Conservation (phyloP, 176 grass and related monocot genomes). For the Poa annua region DNA sequence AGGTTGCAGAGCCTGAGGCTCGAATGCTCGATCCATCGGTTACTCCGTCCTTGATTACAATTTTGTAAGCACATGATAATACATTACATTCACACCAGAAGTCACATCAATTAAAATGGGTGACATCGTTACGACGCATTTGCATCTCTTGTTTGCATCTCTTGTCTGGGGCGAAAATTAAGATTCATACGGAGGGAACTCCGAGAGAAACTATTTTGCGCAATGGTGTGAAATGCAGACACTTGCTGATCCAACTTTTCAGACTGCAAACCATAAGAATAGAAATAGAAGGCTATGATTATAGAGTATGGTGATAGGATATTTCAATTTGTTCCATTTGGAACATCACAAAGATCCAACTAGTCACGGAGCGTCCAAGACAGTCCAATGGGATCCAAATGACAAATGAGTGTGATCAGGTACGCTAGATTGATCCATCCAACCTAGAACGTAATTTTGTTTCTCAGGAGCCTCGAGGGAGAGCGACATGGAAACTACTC, state of each 20-base stretch:
- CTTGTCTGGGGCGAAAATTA: neutral
- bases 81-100: neutral
- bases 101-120: neutral
- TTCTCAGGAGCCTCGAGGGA: too few relatives aligned
- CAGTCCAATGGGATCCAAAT: neutral
- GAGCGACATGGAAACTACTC: too few relatives aligned
- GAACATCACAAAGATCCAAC: slow-evolving; percentile 3
- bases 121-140: neutral
- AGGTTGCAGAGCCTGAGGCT: neutral
- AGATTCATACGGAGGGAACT: neutral
- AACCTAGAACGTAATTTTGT: too few relatives aligned
- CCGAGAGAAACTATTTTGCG: neutral
- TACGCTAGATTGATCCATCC: too few relatives aligned
- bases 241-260: neutral
- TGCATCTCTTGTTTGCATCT: too few relatives aligned
- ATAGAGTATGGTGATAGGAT: neutral
- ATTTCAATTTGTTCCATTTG: neutral
- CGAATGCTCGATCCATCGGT: neutral
- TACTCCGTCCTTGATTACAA: neutral
- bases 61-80: neutral
- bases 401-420: too few relatives aligned
- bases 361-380: slow-evolving; percentile 6
- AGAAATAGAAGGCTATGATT: neutral
- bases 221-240: neutral
- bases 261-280: neutral